A percentile compares a stretch with the other conserved stretches of the same genome.
Conservation (phyloP, 2,329 filamentous ascomycete genomes). For the Parasarocladium wereldwijsianum region DNA sequence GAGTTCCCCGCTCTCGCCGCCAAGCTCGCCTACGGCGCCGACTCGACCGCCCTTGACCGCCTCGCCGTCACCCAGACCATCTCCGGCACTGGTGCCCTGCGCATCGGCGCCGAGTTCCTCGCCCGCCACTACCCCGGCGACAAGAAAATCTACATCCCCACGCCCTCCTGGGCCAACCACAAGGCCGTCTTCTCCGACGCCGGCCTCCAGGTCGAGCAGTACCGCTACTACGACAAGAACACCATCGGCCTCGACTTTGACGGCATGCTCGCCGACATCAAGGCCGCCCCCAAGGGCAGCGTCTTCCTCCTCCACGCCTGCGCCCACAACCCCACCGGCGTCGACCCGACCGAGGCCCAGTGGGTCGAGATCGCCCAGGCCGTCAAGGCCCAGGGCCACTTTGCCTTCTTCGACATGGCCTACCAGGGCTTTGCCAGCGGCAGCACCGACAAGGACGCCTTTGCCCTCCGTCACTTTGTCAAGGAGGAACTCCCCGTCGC, state of each 20-base stretch:
- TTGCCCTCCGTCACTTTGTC: slow-evolving; percentile 85
- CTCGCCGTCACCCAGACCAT: slow-evolving; percentile 94
- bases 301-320: slow-evolving; percentile 92
- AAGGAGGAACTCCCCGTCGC: slow-evolving; percentile 79
- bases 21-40: slow-evolving; percentile 74
- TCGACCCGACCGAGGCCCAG: slow-evolving; percentile 83
- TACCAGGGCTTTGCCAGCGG: slow-evolving; percentile 97
- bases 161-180: slow-evolving; percentile 96
- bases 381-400: slow-evolving; percentile 77
- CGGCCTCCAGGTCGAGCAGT: slow-evolving; percentile 81
- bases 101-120: slow-evolving; percentile 89
- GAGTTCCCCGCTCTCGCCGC: slow-evolving; percentile 89
- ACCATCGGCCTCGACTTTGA: slow-evolving; percentile 97
- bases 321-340: slow-evolving; percentile 94
- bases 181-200: slow-evolving; percentile 90
- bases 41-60: slow-evolving; percentile 62
- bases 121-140: slow-evolving; percentile 77
- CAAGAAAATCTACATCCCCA: slow-evolving; percentile 95
- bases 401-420: slow-evolving; percentile 97
- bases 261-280: slow-evolving; percentile 81
- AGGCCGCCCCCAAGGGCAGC: slow-evolving; percentile 72
- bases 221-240: slow-evolving; percentile 98
- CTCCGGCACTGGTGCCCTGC: slow-evolving; percentile 89
- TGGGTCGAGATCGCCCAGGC: slow-evolving; percentile 82
- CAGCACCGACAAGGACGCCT: slow-evolving; percentile 83